Base-by-base conservation (phyloP, 495 filamentous ascomycete genomes). In the Penicillium riverlandense region DNA sequence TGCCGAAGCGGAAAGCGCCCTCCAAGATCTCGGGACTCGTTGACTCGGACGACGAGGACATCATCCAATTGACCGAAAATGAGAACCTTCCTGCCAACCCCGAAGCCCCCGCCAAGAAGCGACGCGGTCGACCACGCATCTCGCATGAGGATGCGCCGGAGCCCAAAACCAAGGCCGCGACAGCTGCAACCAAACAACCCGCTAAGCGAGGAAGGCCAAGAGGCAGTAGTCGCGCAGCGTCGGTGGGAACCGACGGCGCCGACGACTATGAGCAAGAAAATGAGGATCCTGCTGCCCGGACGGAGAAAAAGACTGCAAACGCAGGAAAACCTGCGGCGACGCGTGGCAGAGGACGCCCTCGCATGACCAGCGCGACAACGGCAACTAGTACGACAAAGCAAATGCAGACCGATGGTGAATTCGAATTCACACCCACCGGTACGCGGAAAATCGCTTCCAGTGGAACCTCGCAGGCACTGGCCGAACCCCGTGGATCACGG, bases 41-140 rank as follows among this genome's bases (percentile, higher is more conserved):
- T 31, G 83, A 80, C 46, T 85, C 80, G 33, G 83, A 85, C 41
- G 78, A 80, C 49, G 84, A 88, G 38, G 80, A 84, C 62, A 67
- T 71, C 29, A 65, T 65, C 42, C 58, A 62, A 40, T 8, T 50
- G 7, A 45, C 47, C 29, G 40, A 36, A 22, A 52, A 45, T 44
- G 63, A 58, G 37, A 42, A 48, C 46, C 32, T 3, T 10, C 10
- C 9, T 34, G 2, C 32, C n/a, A 3, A 12, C 32, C 10, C 1
- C n/a, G 32, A 34, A 34, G 4, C 32, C 1, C 32, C 69, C 7
- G 43, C 56, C 12, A 74, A 73, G 52, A 75, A 63, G 46, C 38
- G 57, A 28, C 41, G 66, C 59, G 69, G 70, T 28, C 54, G 69
- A 48, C 66, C 66, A 35, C 63, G 64, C 43, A 60, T 61, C 10